Evolutionary conservation across 495 filamentous ascomycete species (phyloP).

Genomic region (Trichoderma gamsii): DNA sequence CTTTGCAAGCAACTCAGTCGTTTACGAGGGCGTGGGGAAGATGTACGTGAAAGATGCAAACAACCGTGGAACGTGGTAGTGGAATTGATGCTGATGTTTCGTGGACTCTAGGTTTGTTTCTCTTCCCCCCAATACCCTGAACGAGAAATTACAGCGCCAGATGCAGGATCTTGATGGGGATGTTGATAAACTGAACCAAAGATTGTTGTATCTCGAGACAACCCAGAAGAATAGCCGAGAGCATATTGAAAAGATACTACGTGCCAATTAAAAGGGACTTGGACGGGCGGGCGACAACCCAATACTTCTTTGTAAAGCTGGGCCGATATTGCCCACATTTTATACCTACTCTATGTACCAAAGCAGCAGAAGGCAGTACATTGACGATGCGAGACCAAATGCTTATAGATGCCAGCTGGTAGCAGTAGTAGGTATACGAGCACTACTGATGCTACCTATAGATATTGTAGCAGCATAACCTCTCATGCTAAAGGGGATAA

Average conservation of each 20-base stretch:
- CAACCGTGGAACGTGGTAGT: conserved; percentile 1
- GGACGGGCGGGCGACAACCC: no score
- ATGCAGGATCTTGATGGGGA: conserved; percentile 69
- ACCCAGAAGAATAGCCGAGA: conserved; percentile 88
- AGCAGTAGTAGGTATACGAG: no score
- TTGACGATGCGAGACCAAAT: no score
- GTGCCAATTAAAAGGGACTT: conserved; percentile 8
- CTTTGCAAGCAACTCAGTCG: conserved; percentile 69
- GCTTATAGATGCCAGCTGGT: no score
- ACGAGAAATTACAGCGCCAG: conserved; percentile 70
- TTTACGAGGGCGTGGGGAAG: conserved; percentile 95
- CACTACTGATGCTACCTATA: no score
- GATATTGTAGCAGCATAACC: no score
- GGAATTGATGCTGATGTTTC: conserved; percentile 12
- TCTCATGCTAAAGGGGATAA: no score
- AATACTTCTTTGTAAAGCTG: no score
- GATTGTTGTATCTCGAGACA: conserved; percentile 87
- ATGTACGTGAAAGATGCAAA: conserved; percentile 56
- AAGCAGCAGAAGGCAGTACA: no score
- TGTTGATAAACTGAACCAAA: conserved; percentile 75
- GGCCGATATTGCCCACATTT: no score
- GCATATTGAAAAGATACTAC: conserved; percentile 76
- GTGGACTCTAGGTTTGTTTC: conserved; percentile 68
- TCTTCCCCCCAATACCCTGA: conserved; percentile 63
- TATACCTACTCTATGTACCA: no score